Evolutionary conservation across 2,329 filamentous ascomycete genomes (phyloP), one percentile per base, ranked within the genome.

Genomic region (Penicillium aurantiogriseum): DNA sequence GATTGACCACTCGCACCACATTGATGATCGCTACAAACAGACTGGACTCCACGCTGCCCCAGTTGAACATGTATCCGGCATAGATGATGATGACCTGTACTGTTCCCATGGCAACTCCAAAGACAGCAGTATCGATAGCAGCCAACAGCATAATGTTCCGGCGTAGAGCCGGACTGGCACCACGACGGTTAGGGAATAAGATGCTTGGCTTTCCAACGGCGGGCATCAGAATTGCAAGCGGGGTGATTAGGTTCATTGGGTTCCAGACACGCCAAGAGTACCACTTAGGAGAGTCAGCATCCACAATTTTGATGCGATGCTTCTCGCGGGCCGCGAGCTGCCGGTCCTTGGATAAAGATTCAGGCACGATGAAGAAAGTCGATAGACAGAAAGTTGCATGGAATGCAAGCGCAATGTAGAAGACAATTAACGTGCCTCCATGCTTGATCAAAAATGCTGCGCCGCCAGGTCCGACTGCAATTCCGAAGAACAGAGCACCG

Each of bases 21-120:
- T 91, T 96, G 50, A 91, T 81, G n/a, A 89, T 79, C 0, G 90
- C 93, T 53, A 96, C 84, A 72, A 92, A 97, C 17, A 86, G 81
- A 44, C 89, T 91, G 13, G 88, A 89, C 72, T 96, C 88, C 56
- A 91, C 82, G 39, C 87, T 92, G 47, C 85, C 84, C 94, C 94
- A 97, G 53, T 83, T 80, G 70, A 96, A 97, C 65, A 86, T 83
- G 67, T 84, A 88, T 63, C 90, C 88, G 25, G 86, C 86, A 75
- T 97, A 99, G 54, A 96, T 84, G 54, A 97, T 82, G 21, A 94
- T 81, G 36, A 97, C 87, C n/a, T 88, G 85, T 60, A 91, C 86
- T 0, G 87, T 84, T 47, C 92, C 91, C 82, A 97, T 90, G 8
- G 88, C 87, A 0, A 92, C 84, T 23, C 91, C 89, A 60, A 97